Evolutionary conservation across 1,139 yeast species (phyloP).

Genomic region (Candida buenavistaensis): DNA sequence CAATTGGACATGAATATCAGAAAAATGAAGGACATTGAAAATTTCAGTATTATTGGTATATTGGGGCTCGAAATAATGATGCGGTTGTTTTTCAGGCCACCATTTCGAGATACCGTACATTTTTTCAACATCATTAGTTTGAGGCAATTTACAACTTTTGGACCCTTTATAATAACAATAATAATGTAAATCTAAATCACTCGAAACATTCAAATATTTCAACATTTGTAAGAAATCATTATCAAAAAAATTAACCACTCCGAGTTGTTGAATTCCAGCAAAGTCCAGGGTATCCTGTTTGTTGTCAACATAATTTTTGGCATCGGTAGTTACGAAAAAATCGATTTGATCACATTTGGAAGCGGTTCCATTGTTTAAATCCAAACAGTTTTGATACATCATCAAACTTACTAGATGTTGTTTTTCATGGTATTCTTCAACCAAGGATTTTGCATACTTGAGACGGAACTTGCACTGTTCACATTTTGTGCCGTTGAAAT

Average conservation of each 20-base stretch:
- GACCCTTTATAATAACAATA: slow-evolving; percentile 32
- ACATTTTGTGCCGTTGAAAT: too few species aligned
- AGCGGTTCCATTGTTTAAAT: slow-evolving; percentile 23
- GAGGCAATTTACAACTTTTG: slow-evolving; percentile 30
- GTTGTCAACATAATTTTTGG: slow-evolving; percentile 20
- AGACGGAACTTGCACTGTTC: slow-evolving; percentile 37
- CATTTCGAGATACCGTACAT: slow-evolving; percentile 25
- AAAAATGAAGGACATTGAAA: slow-evolving; percentile 64
- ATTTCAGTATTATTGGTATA: slow-evolving; percentile 20
- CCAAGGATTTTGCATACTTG: slow-evolving; percentile 27
- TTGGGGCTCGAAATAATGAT: slow-evolving; percentile 26
- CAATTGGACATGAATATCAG: slow-evolving; percentile 63
- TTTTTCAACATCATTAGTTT: slow-evolving; percentile 25
- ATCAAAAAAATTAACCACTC: slow-evolving; percentile 36
- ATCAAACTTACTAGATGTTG: slow-evolving; percentile 36
- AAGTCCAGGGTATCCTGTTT: slow-evolving; percentile 19
- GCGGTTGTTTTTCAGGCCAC: slow-evolving; percentile 33
- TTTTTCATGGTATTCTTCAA: slow-evolving; percentile 31
- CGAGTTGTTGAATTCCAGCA: slow-evolving; percentile 23
- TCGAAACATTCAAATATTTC: slow-evolving; percentile 34
- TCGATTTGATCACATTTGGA: slow-evolving; percentile 32
- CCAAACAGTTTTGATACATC: slow-evolving; percentile 37
- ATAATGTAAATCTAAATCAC: slow-evolving; percentile 35
- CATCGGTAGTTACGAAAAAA: slow-evolving; percentile 40
- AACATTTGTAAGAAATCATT: slow-evolving; percentile 41